Base-by-base conservation (phyloP, 768 basidiomycete species). In the Boletus bicolor region DNA sequence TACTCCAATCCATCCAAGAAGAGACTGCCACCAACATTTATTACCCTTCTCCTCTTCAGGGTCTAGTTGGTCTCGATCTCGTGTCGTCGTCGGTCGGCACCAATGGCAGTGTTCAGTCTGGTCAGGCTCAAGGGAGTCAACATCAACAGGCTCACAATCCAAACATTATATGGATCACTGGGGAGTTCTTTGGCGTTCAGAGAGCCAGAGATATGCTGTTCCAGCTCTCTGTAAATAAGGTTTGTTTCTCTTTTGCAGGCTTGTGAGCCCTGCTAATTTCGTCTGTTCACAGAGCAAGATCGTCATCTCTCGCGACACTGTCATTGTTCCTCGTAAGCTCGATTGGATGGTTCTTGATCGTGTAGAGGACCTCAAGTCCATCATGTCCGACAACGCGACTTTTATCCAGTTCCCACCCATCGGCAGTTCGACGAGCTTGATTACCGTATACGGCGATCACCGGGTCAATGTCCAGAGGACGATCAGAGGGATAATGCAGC, bases 341-440 rank as follows among this genome's bases (percentile, higher is more conserved):
- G 96, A 99, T 66, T 98, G 96, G 95, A 89, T 99, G 84, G 84
- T 97, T 52, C 91, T 90, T n/a, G 93, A 99, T 71, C 86, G 91
- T n/a, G 77, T 89, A 11, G 95, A 98, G 30, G 96, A 98, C 59
- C 77, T 99, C 66, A 93, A 87, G 73, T 79, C 85, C 5, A 83
- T 94, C 68, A 98, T 97, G 94, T 85, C 83, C 63, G 96, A 99
- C 76, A 98, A 98, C 60, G 93, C 92, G 7, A 96, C 95, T 5
- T 98, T 89, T 69, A 89, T 99, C 59, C 89, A 93, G 65, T 91
- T 97, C 64, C 94, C 96, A 12, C 81, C 91, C 35, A 83, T 98
- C 35, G 96, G 96, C 21, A 91, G 91, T 59, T 92, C 92, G 32
- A 92, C 91, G 21, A 96, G 93, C 70, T 73, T 97, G 66, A 91